Evolutionary conservation across 176 grass and related monocot genomes (phyloP).

Genomic region (Triticum monococcum): DNA sequence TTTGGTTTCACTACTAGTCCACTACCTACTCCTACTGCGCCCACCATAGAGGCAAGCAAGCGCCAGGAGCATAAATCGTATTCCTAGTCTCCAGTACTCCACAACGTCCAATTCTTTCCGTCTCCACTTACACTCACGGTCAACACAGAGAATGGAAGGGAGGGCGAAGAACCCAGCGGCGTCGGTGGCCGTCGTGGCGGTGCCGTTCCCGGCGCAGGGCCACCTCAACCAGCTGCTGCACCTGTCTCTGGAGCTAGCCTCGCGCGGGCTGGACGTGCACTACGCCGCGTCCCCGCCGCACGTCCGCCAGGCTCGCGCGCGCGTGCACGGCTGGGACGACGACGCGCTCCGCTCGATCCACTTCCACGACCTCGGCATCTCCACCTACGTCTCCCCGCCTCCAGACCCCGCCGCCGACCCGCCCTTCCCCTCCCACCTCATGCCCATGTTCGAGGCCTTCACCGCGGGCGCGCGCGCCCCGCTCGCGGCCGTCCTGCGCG

Average conservation of each 20-base stretch:
- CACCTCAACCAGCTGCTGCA: conserved; percentile 84
- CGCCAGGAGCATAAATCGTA: too few species aligned
- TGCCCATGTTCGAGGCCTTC: conserved; percentile 28
- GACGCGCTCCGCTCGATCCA: conserved; percentile 3
- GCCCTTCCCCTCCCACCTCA: conserved; percentile 46
- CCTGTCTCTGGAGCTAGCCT: conserved; percentile 28
- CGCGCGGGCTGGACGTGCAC: conserved; percentile 33
- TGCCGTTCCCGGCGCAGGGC: conserved; percentile 69
- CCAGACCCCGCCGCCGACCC: conserved; percentile 25
- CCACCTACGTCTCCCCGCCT: conserved; percentile 34
- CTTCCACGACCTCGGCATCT: conserved; percentile 51
- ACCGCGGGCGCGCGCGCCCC: not conserved
- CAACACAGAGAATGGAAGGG: too few species aligned
- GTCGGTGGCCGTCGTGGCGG: not conserved
- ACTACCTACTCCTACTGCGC: too few species aligned
- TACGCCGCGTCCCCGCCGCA: conserved; percentile 28
- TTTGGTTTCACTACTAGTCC: too few species aligned
- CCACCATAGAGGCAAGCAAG: too few species aligned
- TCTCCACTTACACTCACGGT: too few species aligned
- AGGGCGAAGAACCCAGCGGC: too few species aligned
- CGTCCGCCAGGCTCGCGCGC: conserved; percentile 11
- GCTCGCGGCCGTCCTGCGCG: conserved; percentile 26
- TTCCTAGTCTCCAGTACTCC: too few species aligned
- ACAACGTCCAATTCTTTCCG: too few species aligned
- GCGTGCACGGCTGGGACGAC: conserved; percentile 1